Evolutionary conservation across 129 eudicot genomes (phyloP).

Genomic region (Lonicera japonica): DNA sequence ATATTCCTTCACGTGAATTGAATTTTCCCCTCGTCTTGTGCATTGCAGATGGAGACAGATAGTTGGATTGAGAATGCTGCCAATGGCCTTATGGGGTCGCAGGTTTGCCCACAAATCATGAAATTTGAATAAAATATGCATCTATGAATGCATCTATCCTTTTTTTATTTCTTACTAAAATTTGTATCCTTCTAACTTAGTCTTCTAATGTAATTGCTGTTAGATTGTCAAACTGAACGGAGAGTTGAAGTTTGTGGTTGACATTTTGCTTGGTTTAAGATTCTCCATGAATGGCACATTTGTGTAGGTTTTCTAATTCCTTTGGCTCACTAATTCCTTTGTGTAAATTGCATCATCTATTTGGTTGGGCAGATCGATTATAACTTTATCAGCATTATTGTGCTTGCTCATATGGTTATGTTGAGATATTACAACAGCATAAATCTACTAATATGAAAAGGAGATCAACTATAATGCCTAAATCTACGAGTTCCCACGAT

Average conservation of each 20-base stretch:
- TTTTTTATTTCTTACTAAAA: neutral
- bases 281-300: slow-evolving; percentile 88
- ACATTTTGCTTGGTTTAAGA: slow-evolving; percentile 59
- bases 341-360: too few species aligned
- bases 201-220: slow-evolving; percentile 1
- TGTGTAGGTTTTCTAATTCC: slow-evolving; percentile 40
- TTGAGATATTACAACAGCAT: neutral
- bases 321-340: neutral
- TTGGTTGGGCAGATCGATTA: too few species aligned
- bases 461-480: too few species aligned
- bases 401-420: neutral
- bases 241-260: slow-evolving; percentile 70
- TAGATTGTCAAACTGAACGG: slow-evolving; percentile 75
- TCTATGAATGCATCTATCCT: neutral
- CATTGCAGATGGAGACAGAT: slow-evolving; percentile 84
- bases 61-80: slow-evolving; percentile 99
- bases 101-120: slow-evolving; percentile 30
- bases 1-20: neutral
- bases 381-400: too few species aligned
- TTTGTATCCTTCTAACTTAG: neutral
- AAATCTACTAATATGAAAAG: too few species aligned
- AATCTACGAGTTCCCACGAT: too few species aligned
- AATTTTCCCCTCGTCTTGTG: neutral
- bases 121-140: neutral
- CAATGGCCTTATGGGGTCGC: slow-evolving; percentile 92